These are phyloP conservation scores for Oryza nivara DNA, from an alignment of 176 grass and related monocot species.

Conservation along the genomic window DNA sequence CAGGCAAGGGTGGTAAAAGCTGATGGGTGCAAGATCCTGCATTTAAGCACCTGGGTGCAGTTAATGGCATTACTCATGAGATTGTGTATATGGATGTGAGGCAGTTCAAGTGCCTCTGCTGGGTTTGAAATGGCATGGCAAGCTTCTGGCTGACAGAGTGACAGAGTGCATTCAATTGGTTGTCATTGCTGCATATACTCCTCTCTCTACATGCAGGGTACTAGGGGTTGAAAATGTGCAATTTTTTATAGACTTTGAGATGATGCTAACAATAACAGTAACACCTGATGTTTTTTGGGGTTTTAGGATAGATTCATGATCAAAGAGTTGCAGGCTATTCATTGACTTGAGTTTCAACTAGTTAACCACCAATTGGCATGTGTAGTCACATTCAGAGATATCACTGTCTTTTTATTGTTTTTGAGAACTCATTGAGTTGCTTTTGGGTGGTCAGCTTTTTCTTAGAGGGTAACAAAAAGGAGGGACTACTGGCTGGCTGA, in stretches of 20 bases:
- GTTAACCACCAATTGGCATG: constrained; percentile 7
- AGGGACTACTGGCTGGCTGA: constrained; percentile 6
- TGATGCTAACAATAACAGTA: constrained; percentile 14
- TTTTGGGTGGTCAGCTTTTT: constrained; percentile 44
- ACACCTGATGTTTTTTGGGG: constrained; percentile 12
- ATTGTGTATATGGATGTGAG: constrained; percentile 6
- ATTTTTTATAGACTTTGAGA: constrained; percentile 1
- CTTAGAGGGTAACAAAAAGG: constrained; percentile 43
- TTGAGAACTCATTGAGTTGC: constrained; percentile 25
- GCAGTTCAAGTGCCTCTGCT: constrained; percentile 30
- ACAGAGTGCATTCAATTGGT: constrained; percentile 40
- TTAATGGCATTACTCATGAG: constrained; percentile 45
- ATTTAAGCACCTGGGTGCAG: constrained; percentile 53
- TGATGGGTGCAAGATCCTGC: constrained; percentile 42
- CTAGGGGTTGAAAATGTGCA: neutral
- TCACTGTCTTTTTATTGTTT: constrained; percentile 8
- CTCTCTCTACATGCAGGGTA: neutral
- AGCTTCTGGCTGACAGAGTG: constrained; percentile 23
- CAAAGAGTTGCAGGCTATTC: constrained; percentile 16
- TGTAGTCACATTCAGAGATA: constrained; percentile 28
- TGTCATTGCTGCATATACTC: constrained; percentile 26
- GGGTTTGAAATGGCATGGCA: constrained; percentile 49
- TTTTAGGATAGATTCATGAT: constrained; percentile 32
- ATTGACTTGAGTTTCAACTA: constrained; percentile 29
- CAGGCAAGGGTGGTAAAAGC: constrained; percentile 50